Evolutionary conservation across 805 yeast species (phyloP), one percentile per base, ranked within the genome.

Genomic region (Suhomyces emberorum): DNA sequence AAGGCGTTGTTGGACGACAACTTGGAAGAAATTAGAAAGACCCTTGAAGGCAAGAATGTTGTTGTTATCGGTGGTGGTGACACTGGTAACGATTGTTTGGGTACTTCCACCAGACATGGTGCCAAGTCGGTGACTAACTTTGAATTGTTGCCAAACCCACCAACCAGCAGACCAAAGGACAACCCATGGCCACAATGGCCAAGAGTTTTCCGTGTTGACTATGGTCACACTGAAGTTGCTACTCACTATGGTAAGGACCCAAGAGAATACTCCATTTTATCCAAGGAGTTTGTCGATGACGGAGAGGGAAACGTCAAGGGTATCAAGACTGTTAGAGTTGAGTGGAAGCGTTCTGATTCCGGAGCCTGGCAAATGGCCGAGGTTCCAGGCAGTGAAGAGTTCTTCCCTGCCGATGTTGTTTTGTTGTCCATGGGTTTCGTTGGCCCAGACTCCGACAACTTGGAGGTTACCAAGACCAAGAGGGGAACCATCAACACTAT

Each of bases 161-260:
- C 97, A 24, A 74, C 74, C 20, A 75, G 77, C 41, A 79, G 97
- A 62, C 83, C 89, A 30, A 85, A 80, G 66, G 97, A 93, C 66
- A 91, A 91, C 67, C 98, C 98, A 64, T 91, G 98, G 98, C 98
- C 98, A 29, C 98, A 91, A 70, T 91, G 98, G 98, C 98, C 98
- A 50, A 77, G 96, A 60, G 79, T 93, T 54, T 91, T 93, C 83
- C 79, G 98, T 57, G 95, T 91, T 42, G 98, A 91, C 69, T 91
- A 91, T 59, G 98, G 98, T 50, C 98, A 91, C 66, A 76, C 89
- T 46, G 98, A 91, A 65, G 98, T 93, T 41, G 77, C 84, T 41
- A 85, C 86, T 33, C 96, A 89, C 63, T 91, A 89, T 61, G 98
- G 98, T 47, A 83, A 83, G 65, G 98, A 91, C 63, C 98, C 98